phyloP scores from a whole-genome alignment of 139 green algal species.

The Picochlorum sp. region DNA sequence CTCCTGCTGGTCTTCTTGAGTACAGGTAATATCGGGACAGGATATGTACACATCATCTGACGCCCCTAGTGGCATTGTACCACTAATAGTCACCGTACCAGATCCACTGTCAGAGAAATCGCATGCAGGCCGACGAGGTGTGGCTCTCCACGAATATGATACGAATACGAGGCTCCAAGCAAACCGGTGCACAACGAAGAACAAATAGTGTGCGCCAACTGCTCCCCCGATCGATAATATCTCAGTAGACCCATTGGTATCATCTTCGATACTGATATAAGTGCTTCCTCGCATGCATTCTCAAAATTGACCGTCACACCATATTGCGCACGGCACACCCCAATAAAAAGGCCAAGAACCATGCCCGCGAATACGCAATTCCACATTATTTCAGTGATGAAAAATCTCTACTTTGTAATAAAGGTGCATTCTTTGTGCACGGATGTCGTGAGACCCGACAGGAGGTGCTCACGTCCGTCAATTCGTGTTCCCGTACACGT shows the following conservation, averaged over 20 bases:
- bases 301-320: neutral
- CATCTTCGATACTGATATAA: neutral
- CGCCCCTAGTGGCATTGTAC: neutral
- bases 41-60: neutral
- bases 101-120: neutral
- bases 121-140: neutral
- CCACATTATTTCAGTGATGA: too few species aligned
- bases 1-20: neutral
- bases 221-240: neutral
- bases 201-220: neutral
- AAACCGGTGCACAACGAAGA: neutral
- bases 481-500: too few species aligned
- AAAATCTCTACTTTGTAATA: too few species aligned
- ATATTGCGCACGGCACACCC: neutral
- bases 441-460: too few species aligned
- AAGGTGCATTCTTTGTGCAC: too few species aligned
- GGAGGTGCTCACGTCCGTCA: too few species aligned
- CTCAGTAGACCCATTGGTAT: neutral
- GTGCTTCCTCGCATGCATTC: neutral
- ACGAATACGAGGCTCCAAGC: neutral
- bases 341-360: too few species aligned
- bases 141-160: neutral
- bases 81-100: neutral
- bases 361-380: too few species aligned
- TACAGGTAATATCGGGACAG: neutral